A percentile compares a stretch with the other conserved stretches of the same genome.
These are phyloP conservation scores for Kwoniella bestiolae DNA, from an alignment of 768 basidiomycete species.

Conservation along the genomic window DNA sequence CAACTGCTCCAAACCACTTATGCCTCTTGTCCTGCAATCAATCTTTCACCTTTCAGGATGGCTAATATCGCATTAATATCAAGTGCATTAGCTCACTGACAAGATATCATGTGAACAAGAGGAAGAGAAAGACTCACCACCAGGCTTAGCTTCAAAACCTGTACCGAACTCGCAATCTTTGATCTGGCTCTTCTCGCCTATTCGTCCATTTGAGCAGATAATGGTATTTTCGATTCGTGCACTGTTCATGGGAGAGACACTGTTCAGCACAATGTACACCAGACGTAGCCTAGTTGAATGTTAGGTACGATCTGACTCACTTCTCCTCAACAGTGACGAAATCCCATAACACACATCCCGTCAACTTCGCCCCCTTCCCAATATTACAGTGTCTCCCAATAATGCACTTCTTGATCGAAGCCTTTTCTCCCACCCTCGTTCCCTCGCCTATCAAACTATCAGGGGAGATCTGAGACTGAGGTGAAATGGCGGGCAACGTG, in stretches of 20 bases:
- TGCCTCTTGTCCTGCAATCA: slow-evolving; percentile 45
- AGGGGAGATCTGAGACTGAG: slow-evolving; percentile 77
- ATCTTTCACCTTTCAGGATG: slow-evolving; percentile 44
- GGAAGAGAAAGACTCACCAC: slow-evolving; percentile 38
- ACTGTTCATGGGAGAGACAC: slow-evolving; percentile 22
- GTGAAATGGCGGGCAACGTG: slow-evolving; percentile 70
- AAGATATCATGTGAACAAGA: not conserved
- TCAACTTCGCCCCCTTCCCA: slow-evolving; percentile 80
- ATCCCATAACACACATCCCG: slow-evolving; percentile 81
- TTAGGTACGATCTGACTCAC: slow-evolving; percentile 65
- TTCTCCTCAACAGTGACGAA: slow-evolving; percentile 87
- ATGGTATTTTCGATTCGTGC: slow-evolving; percentile 57
- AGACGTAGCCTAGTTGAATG: not conserved
- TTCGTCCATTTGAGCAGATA: slow-evolving; percentile 53
- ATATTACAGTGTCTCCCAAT: slow-evolving; percentile 83
- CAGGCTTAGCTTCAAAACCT: slow-evolving; percentile 53
- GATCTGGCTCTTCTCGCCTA: slow-evolving; percentile 56
- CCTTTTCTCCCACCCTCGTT: slow-evolving; percentile 77
- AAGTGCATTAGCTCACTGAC: not conserved
- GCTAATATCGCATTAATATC: slow-evolving; percentile 29
- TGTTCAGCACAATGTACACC: slow-evolving; percentile 1
- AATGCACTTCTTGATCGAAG: slow-evolving; percentile 76
- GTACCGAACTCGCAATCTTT: slow-evolving; percentile 59
- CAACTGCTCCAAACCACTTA: too few species aligned
- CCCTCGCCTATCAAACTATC: slow-evolving; percentile 83